Conservation (phyloP, 768 basidiomycete genomes). For the Scleroderma citrinum region DNA sequence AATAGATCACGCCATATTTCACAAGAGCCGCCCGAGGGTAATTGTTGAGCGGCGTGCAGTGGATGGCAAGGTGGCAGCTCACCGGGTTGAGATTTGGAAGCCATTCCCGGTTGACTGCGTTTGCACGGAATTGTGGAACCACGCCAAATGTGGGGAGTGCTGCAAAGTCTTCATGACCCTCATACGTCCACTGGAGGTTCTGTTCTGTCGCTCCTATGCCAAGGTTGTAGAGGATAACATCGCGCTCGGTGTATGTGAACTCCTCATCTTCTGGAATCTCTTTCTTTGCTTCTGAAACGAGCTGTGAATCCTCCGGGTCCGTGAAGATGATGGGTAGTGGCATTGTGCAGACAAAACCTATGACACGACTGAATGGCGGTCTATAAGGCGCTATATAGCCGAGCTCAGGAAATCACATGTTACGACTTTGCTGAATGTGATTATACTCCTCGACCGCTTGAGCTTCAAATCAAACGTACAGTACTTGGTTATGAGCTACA, state of each 20-base stretch:
- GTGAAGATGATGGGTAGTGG: constrained; percentile 48
- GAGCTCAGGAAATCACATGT: not conserved
- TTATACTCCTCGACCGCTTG: too few species aligned
- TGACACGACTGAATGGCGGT: too few species aligned
- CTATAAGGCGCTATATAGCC: not conserved
- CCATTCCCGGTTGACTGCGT: constrained; percentile 72
- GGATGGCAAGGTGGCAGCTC: constrained; percentile 19
- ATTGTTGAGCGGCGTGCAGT: too few species aligned
- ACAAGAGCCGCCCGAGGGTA: not conserved
- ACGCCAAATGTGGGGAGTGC: constrained; percentile 94
- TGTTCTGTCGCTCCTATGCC: constrained; percentile 91
- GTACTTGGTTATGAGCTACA: not conserved
- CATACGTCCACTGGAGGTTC: constrained; percentile 89
- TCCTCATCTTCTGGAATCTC: constrained; percentile 45
- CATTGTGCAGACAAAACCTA: constrained; percentile 17
- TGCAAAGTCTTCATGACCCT: constrained; percentile 80
- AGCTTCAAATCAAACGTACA: not conserved
- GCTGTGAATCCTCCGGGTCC: constrained; percentile 76
- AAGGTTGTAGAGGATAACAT: constrained; percentile 92
- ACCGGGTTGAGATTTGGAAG: constrained; percentile 94
- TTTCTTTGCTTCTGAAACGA: constrained; percentile 81
- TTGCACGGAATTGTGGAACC: constrained; percentile 82
- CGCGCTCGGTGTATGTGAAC: constrained; percentile 79
- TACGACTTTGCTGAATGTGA: too few species aligned
- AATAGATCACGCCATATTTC: not conserved